These are phyloP conservation scores for Hypoxylon sp. DNA, from an alignment of 2,329 filamentous ascomycete genomes.

Conservation along the genomic window DNA sequence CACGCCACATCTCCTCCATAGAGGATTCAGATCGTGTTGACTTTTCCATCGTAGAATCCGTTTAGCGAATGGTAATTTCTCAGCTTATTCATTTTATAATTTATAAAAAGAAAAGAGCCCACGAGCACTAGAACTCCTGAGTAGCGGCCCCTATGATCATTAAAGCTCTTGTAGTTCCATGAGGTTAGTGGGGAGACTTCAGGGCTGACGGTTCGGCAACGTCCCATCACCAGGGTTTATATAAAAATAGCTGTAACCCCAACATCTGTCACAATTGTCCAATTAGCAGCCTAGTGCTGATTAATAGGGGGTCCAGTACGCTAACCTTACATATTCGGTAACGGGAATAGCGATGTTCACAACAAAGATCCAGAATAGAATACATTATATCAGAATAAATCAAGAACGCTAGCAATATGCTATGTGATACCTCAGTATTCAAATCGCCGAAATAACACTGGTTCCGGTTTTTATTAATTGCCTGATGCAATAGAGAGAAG, in stretches of 20 bases:
- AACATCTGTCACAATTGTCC: neutral
- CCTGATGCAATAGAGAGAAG: too few relatives aligned
- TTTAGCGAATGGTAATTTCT: neutral
- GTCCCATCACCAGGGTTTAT: neutral
- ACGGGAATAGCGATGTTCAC: neutral
- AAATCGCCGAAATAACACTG: too few relatives aligned
- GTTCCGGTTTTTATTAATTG: too few relatives aligned
- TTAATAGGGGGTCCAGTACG: neutral
- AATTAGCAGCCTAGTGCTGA: neutral
- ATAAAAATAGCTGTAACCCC: neutral
- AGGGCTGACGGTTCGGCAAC: neutral
- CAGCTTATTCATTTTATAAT: neutral
- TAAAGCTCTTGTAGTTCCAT: neutral
- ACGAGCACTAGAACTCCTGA: neutral
- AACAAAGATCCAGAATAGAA: neutral
- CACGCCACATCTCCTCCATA: conserved; percentile 31
- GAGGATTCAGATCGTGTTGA: conserved; percentile 10
- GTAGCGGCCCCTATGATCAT: neutral
- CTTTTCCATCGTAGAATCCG: conserved; percentile 1
- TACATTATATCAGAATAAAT: neutral
- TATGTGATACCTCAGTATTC: too few relatives aligned
- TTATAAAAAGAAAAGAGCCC: neutral
- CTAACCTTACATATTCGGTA: neutral
- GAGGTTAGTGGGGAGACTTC: neutral
- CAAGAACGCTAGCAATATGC: too few relatives aligned